Base-by-base conservation (phyloP, 202 grass and related monocot genomes). In the Setaria italica region DNA sequence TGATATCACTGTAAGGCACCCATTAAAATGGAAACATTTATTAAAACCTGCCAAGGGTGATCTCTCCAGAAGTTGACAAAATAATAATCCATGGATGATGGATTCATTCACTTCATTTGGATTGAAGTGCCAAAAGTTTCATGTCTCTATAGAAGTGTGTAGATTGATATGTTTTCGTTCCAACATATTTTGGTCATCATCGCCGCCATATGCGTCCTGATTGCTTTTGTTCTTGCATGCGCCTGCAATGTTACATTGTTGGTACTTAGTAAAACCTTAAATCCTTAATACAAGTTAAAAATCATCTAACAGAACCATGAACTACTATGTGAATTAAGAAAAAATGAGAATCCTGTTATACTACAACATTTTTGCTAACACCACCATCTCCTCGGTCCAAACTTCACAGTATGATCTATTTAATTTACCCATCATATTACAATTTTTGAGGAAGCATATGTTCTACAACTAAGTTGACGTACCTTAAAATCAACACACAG, bases 161-260 rank as follows among this genome's bases (percentile, higher is more conserved):
- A 57, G 46, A 85, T 81, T 56, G 51, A 70, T 84, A 83, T 79
- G 65, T 43, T 89, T 79, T 72, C 48, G 63, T 64, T 70, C 60
- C 67, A 42, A 74, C 41, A 71, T n/a, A 75, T 72, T 10, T 76
- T 58, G 68, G 30, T 71, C 53, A 82, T 95, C 80, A 92, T 76
- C 92, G 83, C 70, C 87, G 74, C 86, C 97, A 93, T 74, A 94
- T 57, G 54, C 88, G 89, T 39, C 91, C 85, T 25, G 89, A 85
- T 79, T 92, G 92, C 59, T 94, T 99, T 68, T 99, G 92, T 84
- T 90, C 93, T 70, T 94, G 82, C 85, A 93, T 68, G 72, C 91
- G 88, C 87, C 97, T 99, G 84, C 58, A 47, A 84, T 82, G 64
- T 43, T 21, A 67, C 33, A 55, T 34, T 59, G 34, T 9, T 45